These are phyloP conservation scores for Alisma plantagoaquatica DNA, from an alignment of 106 monocot species.

Conservation along the genomic window DNA sequence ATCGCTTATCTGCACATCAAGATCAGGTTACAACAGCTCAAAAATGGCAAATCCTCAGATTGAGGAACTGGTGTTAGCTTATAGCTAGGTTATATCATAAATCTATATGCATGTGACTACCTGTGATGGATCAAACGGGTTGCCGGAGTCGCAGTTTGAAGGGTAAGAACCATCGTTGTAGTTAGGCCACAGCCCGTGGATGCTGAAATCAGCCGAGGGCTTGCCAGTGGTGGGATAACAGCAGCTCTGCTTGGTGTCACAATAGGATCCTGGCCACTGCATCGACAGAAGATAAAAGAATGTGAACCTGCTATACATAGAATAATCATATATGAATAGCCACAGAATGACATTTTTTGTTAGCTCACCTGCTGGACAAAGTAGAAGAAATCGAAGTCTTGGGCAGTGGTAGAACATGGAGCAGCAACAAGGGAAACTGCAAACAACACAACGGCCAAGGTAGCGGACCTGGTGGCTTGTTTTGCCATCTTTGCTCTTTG, in stretches of 20 bases:
- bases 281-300: neutral
- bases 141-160: constrained; percentile 43
- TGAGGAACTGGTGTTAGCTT: too few relatives aligned
- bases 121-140: constrained; percentile 29
- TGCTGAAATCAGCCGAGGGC: constrained; percentile 51
- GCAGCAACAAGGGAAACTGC: neutral
- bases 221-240: constrained; percentile 56
- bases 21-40: too few relatives aligned
- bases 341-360: too few relatives aligned
- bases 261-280: constrained; percentile 56
- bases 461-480: too few relatives aligned
- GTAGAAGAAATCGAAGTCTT: constrained; percentile 80
- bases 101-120: constrained; percentile 6
- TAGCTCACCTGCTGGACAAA: constrained; percentile 53
- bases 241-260: constrained; percentile 17
- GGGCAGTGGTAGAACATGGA: constrained; percentile 14
- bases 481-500: too few relatives aligned
- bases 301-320: too few relatives aligned
- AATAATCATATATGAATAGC: neutral
- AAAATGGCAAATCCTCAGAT: too few relatives aligned
- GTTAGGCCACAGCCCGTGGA: constrained; percentile 83
- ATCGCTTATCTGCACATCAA: constrained; percentile 7
- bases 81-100: too few relatives aligned
- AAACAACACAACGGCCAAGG: too few relatives aligned
- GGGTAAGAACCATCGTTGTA: constrained; percentile 58